Conservation (phyloP, 2,329 filamentous ascomycete species). For the Leptographium procerum region DNA sequence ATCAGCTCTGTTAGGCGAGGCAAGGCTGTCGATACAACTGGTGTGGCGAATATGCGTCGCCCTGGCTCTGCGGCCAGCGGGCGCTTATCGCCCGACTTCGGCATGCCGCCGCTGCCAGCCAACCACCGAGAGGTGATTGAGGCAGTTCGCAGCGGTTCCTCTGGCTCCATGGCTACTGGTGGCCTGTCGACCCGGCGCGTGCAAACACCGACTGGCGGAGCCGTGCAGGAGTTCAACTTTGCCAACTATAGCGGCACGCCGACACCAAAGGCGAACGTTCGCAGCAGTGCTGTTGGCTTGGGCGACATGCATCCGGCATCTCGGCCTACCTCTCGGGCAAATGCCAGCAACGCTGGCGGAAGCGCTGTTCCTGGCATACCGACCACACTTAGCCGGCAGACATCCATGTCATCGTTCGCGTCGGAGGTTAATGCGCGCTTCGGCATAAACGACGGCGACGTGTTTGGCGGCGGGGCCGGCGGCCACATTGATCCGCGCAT, state of each 20-base stretch:
- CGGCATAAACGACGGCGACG: conserved; percentile 52
- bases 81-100: conserved; percentile 25
- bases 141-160: conserved; percentile 54
- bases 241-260: conserved; percentile 31
- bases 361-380: not conserved
- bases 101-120: conserved; percentile 60
- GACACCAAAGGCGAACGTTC: conserved; percentile 39
- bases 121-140: conserved; percentile 82
- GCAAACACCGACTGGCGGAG: conserved; percentile 4
- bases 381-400: conserved; percentile 43
- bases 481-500: conserved; percentile 83
- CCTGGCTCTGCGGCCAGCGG: conserved; percentile 66
- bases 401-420: conserved; percentile 88
- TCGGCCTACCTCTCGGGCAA: conserved; percentile 21
- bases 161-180: conserved; percentile 18
- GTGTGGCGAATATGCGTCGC: conserved; percentile 29
- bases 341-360: conserved; percentile 4
- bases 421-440: conserved; percentile 90
- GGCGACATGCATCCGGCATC: conserved; percentile 37
- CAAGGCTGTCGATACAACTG: conserved; percentile 21
- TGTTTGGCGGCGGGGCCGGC: conserved; percentile 44
- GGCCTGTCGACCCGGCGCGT: not conserved
- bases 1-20: conserved; percentile 30
- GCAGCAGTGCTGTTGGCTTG: conserved; percentile 27
- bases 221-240: not conserved